Evolutionary conservation across 768 basidiomycete genomes (phyloP).

Genomic region (Phylloporus arenicola): DNA sequence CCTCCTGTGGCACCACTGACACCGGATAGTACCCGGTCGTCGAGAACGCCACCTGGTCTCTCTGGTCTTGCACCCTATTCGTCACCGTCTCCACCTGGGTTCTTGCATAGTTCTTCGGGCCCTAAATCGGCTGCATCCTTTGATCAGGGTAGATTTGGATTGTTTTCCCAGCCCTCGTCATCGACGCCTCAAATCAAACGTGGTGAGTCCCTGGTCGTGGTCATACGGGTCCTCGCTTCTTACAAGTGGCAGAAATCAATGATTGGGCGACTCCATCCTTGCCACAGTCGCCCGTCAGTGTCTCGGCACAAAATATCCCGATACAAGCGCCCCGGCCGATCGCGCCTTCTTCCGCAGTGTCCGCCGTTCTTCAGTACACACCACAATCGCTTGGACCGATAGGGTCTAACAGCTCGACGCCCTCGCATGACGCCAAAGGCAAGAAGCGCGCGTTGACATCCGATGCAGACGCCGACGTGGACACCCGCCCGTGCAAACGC

Average conservation of each 20-base stretch:
- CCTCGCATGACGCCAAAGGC: conserved; percentile 26
- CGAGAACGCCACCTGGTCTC: conserved; percentile 30
- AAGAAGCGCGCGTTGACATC: conserved; percentile 36
- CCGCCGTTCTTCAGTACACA: conserved; percentile 31
- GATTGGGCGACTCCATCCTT: conserved; percentile 22
- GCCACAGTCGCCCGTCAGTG: conserved; percentile 13
- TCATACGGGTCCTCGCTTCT: not conserved
- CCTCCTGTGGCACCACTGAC: conserved; percentile 19
- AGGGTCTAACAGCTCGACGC: conserved; percentile 23
- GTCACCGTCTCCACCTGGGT: conserved; percentile 33
- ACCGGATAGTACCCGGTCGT: conserved; percentile 31
- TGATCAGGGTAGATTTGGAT: conserved; percentile 17
- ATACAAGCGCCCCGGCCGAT: conserved; percentile 30
- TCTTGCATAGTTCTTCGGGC: conserved; percentile 28
- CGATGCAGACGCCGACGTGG: conserved; percentile 19
- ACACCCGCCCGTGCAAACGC: conserved; percentile 33
- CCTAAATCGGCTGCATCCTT: conserved; percentile 14
- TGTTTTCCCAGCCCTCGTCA: conserved; percentile 14
- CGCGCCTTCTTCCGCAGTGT: conserved; percentile 25
- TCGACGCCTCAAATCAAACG: conserved; percentile 27
- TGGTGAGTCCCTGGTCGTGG: conserved; percentile 16
- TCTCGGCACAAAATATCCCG: conserved; percentile 15
- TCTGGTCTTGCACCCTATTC: conserved; percentile 29
- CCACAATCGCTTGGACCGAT: conserved; percentile 11
- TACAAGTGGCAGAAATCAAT: conserved; percentile 15